phyloP scores from a whole-genome alignment of 495 filamentous ascomycete species.

The Podospora pseudopauciseta region DNA sequence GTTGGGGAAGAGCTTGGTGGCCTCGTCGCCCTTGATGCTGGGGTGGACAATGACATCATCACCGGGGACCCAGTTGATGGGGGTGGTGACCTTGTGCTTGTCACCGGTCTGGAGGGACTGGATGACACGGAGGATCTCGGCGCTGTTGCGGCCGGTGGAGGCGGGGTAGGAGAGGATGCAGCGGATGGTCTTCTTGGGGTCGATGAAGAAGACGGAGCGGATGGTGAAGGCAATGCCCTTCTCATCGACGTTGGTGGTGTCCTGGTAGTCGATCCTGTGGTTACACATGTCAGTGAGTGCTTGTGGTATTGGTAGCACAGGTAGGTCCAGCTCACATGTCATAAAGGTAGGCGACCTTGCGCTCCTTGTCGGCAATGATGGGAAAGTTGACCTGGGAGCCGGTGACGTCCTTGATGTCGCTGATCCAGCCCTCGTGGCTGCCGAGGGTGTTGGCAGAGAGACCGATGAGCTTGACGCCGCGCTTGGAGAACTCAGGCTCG shows the following conservation, averaged over 20 bases:
- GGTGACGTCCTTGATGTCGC: constrained; percentile 92
- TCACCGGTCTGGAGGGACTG: constrained; percentile 97
- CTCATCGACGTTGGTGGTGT: constrained; percentile 78
- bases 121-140: constrained; percentile 90
- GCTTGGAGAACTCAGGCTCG: constrained; percentile 92
- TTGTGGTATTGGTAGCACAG: neutral
- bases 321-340: constrained; percentile 68
- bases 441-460: constrained; percentile 77
- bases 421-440: constrained; percentile 74
- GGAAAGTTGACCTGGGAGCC: constrained; percentile 82
- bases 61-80: constrained; percentile 86
- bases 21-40: constrained; percentile 77
- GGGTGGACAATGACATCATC: constrained; percentile 97
- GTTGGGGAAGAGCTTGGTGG: constrained; percentile 85
- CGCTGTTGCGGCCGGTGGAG: constrained; percentile 93
- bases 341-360: constrained; percentile 85
- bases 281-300: neutral
- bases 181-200: constrained; percentile 97
- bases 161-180: constrained; percentile 95
- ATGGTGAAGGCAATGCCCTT: constrained; percentile 99
- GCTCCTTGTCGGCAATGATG: constrained; percentile 95
- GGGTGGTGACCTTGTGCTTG: constrained; percentile 90
- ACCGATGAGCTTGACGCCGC: constrained; percentile 92
- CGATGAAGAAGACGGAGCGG: constrained; percentile 97
- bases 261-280: constrained; percentile 71